A percentile compares a stretch with the other conserved stretches of the same genome.
Conservation (phyloP, 495 filamentous ascomycete species). For the Pseudevernia furfuracea region DNA sequence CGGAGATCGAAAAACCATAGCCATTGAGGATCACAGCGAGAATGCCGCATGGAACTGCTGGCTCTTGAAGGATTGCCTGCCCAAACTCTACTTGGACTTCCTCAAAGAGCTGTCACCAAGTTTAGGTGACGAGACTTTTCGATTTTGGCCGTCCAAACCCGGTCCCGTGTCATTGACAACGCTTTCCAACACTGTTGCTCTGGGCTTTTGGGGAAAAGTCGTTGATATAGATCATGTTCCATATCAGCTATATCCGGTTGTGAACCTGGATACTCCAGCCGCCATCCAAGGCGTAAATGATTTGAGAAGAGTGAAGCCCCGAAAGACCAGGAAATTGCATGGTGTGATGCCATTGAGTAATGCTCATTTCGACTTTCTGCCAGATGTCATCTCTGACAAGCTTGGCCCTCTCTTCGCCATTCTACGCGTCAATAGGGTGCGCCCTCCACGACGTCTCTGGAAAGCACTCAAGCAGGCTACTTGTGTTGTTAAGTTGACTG, state of each 20-base stretch:
- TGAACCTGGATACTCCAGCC: not conserved
- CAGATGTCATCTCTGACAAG: conserved; percentile 1
- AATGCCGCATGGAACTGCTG: conserved; percentile 35
- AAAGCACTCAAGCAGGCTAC: not conserved
- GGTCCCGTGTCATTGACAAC: not conserved
- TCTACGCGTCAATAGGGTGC: conserved; percentile 15
- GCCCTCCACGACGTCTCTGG: conserved; percentile 13
- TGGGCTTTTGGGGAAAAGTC: conserved; percentile 19
- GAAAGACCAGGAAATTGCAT: conserved; percentile 4
- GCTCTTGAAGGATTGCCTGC: conserved; percentile 31
- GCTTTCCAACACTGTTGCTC: conserved; percentile 22
- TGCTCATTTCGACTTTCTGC: conserved; percentile 24
- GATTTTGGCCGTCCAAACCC: conserved; percentile 32
- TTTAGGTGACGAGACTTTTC: conserved; percentile 25
- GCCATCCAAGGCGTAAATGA: not conserved
- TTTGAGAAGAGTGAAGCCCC: conserved; percentile 9
- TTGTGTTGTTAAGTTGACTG: not conserved
- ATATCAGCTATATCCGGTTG: conserved; percentile 20
- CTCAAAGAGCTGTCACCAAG: conserved; percentile 27
- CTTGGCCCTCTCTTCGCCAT: conserved; percentile 17
- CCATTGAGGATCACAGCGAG: conserved; percentile 25
- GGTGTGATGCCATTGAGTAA: not conserved
- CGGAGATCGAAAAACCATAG: conserved; percentile 33
- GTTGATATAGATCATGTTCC: not conserved
- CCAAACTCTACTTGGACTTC: conserved; percentile 33